These are phyloP conservation scores for Talaromyces marneffei DNA, from an alignment of 2,329 filamentous ascomycete genomes.

Conservation along the genomic window DNA sequence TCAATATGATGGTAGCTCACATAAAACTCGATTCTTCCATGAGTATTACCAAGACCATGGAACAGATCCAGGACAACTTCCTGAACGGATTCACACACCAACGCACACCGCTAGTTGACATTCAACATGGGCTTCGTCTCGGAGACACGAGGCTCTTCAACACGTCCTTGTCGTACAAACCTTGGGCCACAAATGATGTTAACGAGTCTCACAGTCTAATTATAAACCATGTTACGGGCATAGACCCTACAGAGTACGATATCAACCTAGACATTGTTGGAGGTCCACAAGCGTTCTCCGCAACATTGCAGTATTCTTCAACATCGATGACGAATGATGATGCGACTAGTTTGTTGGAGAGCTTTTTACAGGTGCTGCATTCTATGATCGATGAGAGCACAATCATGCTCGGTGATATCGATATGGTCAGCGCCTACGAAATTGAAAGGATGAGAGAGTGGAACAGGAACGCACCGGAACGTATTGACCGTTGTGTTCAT, in stretches of 20 bases:
- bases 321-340: no score
- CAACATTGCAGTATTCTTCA: no score
- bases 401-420: neutral
- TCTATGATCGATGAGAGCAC: neutral
- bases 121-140: neutral
- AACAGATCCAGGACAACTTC: neutral
- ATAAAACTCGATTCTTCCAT: constrained; percentile 6
- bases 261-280: no score
- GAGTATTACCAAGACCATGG: neutral
- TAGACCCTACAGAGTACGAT: no score
- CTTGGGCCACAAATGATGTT: no score
- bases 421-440: neutral
- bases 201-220: no score
- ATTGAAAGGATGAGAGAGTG: neutral
- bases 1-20: constrained; percentile 19
- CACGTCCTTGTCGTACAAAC: constrained; percentile 3
- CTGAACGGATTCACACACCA: neutral
- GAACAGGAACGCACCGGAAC: neutral
- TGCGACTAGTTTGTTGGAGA: no score
- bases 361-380: neutral
- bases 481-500: constrained; percentile 3
- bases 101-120: constrained; percentile 1
- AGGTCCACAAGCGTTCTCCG: no score
- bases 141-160: neutral
- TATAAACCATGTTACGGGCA: no score